Percentiles rank a stretch among this genome's conserved stretches.
phyloP scores from a whole-genome alignment of 768 basidiomycete species.

The Chlorophyllum brunneum region DNA sequence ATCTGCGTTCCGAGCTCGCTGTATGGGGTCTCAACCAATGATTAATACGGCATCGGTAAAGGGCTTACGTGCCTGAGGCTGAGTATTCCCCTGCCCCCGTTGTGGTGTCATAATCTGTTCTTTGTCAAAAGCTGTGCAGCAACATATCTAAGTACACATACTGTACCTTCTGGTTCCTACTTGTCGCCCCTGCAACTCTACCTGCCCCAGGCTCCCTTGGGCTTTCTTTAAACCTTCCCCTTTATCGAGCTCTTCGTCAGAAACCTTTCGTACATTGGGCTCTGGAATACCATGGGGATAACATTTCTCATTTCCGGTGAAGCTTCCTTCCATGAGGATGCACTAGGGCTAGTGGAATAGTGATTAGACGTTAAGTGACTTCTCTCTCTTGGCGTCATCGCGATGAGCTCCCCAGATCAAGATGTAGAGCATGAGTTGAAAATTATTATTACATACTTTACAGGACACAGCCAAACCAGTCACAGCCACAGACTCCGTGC shows the following conservation, averaged over 20 bases:
- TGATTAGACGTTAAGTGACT: no score
- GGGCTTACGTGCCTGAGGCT: not conserved
- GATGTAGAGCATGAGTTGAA: no score
- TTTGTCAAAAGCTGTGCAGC: not conserved
- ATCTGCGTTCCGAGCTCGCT: no score
- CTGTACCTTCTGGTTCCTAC: slow-evolving; percentile 1
- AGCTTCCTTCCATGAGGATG: not conserved
- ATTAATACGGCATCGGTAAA: no score
- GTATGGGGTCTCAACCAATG: no score
- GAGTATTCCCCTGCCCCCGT: not conserved
- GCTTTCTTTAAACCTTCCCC: not conserved
- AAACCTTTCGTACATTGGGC: not conserved
- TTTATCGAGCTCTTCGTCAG: slow-evolving; percentile 4
- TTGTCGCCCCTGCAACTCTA: not conserved
- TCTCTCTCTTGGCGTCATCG: no score
- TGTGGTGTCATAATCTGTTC: slow-evolving; percentile 2
- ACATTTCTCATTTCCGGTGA: not conserved
- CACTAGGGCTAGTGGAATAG: no score
- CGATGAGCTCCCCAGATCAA: no score
- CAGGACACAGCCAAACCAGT: no score
- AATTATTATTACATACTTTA: no score
- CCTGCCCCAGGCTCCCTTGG: not conserved
- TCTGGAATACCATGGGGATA: not conserved
- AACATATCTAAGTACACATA: not conserved
- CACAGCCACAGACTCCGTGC: no score